Conservation (phyloP, 306 rosid species). For the Sindora glabra region DNA sequence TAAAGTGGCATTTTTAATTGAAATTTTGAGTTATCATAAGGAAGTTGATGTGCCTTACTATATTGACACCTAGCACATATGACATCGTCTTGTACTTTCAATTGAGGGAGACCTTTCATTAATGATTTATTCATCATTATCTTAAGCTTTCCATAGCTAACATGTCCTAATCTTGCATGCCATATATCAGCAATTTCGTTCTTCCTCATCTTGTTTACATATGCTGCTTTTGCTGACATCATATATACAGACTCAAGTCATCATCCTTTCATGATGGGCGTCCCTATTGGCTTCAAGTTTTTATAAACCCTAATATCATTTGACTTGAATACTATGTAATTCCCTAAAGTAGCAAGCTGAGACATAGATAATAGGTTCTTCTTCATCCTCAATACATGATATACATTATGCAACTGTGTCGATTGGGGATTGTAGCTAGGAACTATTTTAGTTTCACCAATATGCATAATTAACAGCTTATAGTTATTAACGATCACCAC, state of each 20-base stretch:
- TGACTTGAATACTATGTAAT: neutral
- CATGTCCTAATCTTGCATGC: neutral
- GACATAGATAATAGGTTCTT: neutral
- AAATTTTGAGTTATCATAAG: neutral
- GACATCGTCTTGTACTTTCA: neutral
- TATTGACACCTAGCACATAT: neutral
- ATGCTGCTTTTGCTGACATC: neutral
- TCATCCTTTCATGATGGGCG: neutral
- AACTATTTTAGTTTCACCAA: neutral
- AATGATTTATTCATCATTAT: neutral
- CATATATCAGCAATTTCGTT: neutral
- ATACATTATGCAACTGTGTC: neutral
- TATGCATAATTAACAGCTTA: neutral
- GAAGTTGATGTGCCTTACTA: neutral
- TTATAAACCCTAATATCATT: neutral
- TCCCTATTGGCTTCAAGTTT: neutral
- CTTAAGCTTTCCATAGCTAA: neutral
- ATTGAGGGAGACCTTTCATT: neutral
- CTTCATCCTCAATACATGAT: neutral
- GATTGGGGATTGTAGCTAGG: neutral
- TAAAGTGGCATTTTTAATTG: neutral
- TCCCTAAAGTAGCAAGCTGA: neutral
- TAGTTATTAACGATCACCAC: neutral
- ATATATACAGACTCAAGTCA: neutral
- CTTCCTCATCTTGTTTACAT: neutral